These are phyloP conservation scores for Raphanus hybrid DNA, from an alignment of 441 rosid species.

Conservation along the genomic window DNA sequence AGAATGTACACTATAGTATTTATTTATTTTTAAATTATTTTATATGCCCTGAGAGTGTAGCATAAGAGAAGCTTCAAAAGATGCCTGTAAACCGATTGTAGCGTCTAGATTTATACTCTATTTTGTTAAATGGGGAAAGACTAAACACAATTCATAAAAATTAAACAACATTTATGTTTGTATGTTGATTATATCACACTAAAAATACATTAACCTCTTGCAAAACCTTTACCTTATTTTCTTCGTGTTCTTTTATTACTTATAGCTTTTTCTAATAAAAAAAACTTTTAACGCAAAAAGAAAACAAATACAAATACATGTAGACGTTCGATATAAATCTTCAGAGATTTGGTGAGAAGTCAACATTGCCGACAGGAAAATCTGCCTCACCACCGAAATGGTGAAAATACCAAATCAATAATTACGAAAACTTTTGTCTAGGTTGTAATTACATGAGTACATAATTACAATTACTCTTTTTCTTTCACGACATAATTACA, in stretches of 20 bases:
- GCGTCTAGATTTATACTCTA: not conserved
- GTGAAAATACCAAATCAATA: conserved; percentile 44
- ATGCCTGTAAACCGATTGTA: not conserved
- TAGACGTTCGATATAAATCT: conserved; percentile 1
- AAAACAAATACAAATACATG: conserved; percentile 18
- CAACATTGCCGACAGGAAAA: conserved; percentile 72
- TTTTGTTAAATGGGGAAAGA: not conserved
- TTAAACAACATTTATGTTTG: not conserved
- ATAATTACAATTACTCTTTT: conserved; percentile 20
- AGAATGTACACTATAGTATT: not conserved
- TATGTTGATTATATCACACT: not conserved
- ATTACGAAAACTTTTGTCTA: conserved; percentile 30
- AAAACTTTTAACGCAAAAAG: conserved; percentile 10
- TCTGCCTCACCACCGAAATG: conserved; percentile 21
- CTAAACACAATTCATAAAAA: not conserved
- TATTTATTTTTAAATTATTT: not conserved
- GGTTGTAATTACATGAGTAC: conserved; percentile 27
- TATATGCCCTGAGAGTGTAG: not conserved
- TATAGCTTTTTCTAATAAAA: not conserved
- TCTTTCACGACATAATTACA: conserved; percentile 12
- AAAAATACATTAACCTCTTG: not conserved
- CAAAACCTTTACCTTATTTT: not conserved
- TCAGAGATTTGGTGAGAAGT: conserved; percentile 59
- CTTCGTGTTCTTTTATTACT: not conserved
- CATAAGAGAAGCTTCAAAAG: not conserved